Conservation (phyloP, 805 yeast genomes). For the Candida nonsorbophila region DNA sequence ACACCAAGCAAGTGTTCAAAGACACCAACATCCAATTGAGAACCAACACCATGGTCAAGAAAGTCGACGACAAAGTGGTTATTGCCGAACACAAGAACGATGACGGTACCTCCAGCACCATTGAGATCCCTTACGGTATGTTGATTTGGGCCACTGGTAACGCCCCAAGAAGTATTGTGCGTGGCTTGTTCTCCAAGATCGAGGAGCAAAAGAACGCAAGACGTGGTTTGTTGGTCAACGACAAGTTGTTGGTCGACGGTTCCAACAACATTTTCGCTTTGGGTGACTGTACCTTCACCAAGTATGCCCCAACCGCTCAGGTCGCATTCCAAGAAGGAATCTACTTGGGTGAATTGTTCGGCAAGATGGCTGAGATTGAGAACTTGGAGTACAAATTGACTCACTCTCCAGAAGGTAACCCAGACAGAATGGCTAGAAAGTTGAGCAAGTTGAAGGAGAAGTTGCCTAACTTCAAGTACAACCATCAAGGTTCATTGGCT, state of each 20-base stretch:
- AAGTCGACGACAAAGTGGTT: constrained; percentile 68
- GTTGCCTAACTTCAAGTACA: constrained; percentile 65
- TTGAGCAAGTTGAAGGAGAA: constrained; percentile 37
- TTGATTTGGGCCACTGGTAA: constrained; percentile 98
- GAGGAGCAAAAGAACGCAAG: constrained; percentile 79
- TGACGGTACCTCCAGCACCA: constrained; percentile 57
- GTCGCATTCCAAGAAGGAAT: constrained; percentile 94
- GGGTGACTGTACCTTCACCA: constrained; percentile 93
- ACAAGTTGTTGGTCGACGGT: constrained; percentile 77
- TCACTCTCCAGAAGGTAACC: constrained; percentile 31
- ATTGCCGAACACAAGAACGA: constrained; percentile 59
- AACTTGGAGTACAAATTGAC: constrained; percentile 45
- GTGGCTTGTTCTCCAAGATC: constrained; percentile 59
- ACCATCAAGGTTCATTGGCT: constrained; percentile 90
- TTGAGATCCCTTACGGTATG: constrained; percentile 81
- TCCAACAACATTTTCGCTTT: constrained; percentile 77
- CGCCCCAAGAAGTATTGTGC: constrained; percentile 74
- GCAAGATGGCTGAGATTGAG: constrained; percentile 58
- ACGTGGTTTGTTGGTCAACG: constrained; percentile 86
- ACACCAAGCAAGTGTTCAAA: constrained; percentile 74
- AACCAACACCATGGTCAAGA: constrained; percentile 84
- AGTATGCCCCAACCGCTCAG: constrained; percentile 94
- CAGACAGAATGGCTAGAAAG: constrained; percentile 43
- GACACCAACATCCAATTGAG: constrained; percentile 63
- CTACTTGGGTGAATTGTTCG: constrained; percentile 69